Percentiles rank a stretch among this genome's conserved stretches.
phyloP scores from a whole-genome alignment of 1,284 basidiomycete species.

The Puccinia hordei region DNA sequence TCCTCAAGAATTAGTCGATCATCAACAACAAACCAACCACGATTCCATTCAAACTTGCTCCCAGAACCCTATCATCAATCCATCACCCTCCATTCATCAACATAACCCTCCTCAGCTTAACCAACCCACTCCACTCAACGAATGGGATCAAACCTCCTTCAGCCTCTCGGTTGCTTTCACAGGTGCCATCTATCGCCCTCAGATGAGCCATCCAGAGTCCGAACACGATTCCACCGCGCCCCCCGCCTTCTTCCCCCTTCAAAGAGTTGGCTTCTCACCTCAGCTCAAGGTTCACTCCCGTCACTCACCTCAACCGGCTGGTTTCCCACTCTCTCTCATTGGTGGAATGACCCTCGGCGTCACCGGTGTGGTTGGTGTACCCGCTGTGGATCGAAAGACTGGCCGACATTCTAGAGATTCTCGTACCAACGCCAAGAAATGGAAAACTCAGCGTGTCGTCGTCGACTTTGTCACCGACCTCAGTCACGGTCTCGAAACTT shows the following conservation, averaged over 20 bases:
- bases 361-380: constrained; percentile 57
- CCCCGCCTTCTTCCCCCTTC: constrained; percentile 58
- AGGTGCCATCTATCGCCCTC: constrained; percentile 44
- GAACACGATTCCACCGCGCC: constrained; percentile 51
- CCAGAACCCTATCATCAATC: not conserved
- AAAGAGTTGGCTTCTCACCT: constrained; percentile 57
- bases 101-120: not conserved
- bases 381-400: constrained; percentile 54
- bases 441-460: constrained; percentile 56
- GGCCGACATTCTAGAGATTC: constrained; percentile 34
- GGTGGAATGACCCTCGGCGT: constrained; percentile 58
- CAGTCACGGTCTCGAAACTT: constrained; percentile 56
- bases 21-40: not conserved
- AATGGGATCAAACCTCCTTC: constrained; percentile 50
- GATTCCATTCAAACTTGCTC: not conserved
- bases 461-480: constrained; percentile 59
- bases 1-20: not conserved
- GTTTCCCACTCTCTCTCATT: constrained; percentile 47
- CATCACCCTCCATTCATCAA: not conserved
- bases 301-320: constrained; percentile 51
- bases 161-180: constrained; percentile 49
- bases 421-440: constrained; percentile 47
- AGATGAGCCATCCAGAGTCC: constrained; percentile 15
- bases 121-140: not conserved
- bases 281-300: constrained; percentile 54